A percentile compares a stretch with the other conserved stretches of the same genome.
Evolutionary conservation across 768 basidiomycete species (phyloP).

Genomic region (Lactarius psammicola): DNA sequence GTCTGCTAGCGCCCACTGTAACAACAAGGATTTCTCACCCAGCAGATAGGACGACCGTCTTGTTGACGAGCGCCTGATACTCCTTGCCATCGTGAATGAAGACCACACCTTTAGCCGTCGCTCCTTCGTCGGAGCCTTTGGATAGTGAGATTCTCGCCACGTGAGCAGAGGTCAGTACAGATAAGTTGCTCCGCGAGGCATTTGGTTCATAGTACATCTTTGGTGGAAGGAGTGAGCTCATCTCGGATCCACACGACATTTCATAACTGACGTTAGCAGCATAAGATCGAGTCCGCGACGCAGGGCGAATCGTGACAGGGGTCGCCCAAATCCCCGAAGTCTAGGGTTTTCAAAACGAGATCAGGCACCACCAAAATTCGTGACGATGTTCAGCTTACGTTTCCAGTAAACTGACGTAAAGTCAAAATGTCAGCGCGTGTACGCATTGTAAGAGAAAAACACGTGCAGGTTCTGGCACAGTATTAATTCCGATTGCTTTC

Average conservation of each 20-base stretch:
- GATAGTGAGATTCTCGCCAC: slow-evolving; percentile 18
- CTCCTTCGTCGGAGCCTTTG: background rate
- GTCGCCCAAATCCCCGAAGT: slow-evolving; percentile 16
- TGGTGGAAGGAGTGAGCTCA: background rate
- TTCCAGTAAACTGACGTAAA: slow-evolving; percentile 19
- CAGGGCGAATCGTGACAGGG: slow-evolving; percentile 16
- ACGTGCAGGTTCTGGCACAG: slow-evolving; percentile 12
- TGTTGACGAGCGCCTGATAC: slow-evolving; percentile 10
- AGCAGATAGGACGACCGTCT: slow-evolving; percentile 26
- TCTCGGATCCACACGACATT: background rate
- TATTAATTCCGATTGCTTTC: slow-evolving; percentile 1
- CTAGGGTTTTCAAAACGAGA: slow-evolving; percentile 15
- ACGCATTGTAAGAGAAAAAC: background rate
- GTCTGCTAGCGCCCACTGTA: background rate
- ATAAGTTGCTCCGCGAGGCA: slow-evolving; percentile 27
- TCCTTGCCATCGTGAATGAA: slow-evolving; percentile 22
- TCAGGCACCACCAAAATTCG: background rate
- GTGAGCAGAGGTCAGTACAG: slow-evolving; percentile 28
- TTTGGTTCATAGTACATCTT: slow-evolving; percentile 31
- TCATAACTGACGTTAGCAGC: slow-evolving; percentile 19
- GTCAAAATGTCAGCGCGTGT: background rate
- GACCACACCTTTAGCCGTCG: slow-evolving; percentile 14
- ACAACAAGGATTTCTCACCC: slow-evolving; percentile 12
- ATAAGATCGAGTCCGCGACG: slow-evolving; percentile 17
- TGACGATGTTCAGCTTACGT: slow-evolving; percentile 11